These are phyloP conservation scores for Botryotinia globosa DNA, from an alignment of 2,329 filamentous ascomycete genomes.

Conservation along the genomic window DNA sequence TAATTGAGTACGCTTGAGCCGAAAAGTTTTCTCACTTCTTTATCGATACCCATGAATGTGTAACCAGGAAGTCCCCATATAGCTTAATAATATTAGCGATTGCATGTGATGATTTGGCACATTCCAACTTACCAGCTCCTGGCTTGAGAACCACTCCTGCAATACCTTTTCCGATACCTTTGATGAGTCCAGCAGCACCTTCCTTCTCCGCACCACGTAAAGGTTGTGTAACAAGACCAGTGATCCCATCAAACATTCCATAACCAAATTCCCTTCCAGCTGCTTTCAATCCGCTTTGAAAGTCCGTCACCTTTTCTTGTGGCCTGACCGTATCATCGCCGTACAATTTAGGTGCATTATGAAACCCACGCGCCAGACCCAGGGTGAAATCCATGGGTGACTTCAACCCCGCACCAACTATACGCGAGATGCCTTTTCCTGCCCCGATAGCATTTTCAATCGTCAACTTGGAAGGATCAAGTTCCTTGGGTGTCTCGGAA, in stretches of 20 bases:
- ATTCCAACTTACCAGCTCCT: conserved; percentile 60
- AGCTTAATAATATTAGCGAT: conserved; percentile 40
- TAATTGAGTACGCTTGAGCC: conserved; percentile 73
- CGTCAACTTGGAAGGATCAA: conserved; percentile 37
- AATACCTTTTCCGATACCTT: conserved; percentile 79
- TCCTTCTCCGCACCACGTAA: conserved; percentile 65
- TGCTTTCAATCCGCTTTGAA: conserved; percentile 72
- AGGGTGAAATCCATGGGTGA: conserved; percentile 83
- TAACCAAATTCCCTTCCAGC: conserved; percentile 76
- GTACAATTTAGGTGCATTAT: conserved; percentile 82
- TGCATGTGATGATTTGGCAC: not conserved
- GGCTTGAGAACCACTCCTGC: conserved; percentile 80
- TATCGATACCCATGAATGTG: conserved; percentile 77
- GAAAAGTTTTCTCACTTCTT: conserved; percentile 69
- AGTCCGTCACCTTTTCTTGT: conserved; percentile 73
- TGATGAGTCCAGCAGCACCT: conserved; percentile 64
- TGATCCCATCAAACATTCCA: conserved; percentile 77
- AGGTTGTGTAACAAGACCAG: conserved; percentile 78
- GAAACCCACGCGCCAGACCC: conserved; percentile 79
- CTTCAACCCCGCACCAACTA: conserved; percentile 72
- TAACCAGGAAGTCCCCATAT: conserved; percentile 75
- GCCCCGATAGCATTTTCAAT: conserved; percentile 54
- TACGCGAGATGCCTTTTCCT: conserved; percentile 65
- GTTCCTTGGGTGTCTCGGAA: conserved; percentile 28
- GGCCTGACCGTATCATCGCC: conserved; percentile 78